Percentiles rank a stretch among this genome's conserved stretches.
Evolutionary conservation across 768 basidiomycete species (phyloP).

Genomic region (Naganishia vaughanmartiniae): DNA sequence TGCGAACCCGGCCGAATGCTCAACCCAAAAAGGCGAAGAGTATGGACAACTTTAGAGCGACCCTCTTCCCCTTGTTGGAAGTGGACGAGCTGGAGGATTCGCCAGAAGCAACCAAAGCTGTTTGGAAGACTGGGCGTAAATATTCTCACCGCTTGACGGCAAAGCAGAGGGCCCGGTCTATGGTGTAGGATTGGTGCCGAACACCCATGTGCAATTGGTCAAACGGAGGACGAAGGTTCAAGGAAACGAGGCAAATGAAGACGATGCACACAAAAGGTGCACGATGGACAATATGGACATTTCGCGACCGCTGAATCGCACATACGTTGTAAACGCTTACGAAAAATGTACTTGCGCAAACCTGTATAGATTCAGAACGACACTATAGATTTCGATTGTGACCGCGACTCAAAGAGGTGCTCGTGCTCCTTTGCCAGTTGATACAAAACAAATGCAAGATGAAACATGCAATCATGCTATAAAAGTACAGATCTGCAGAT

Average conservation of each 20-base stretch:
- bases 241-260: neutral
- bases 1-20: neutral
- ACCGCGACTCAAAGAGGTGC: neutral
- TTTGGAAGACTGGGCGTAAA: neutral
- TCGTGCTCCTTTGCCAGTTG: too few relatives aligned
- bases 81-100: neutral
- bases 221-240: neutral
- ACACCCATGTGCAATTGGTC: neutral
- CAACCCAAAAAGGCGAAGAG: slow-evolving; percentile 1
- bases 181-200: neutral
- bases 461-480: slow-evolving; percentile 1
- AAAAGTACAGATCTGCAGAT: neutral
- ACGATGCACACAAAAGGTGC: neutral
- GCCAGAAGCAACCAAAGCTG: neutral
- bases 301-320: neutral
- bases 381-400: neutral
- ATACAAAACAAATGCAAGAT: neutral
- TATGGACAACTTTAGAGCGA: slow-evolving; percentile 1
- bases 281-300: slow-evolving; percentile 6
- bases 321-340: neutral
- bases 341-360: neutral
- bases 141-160: neutral
- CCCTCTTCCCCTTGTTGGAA: slow-evolving; percentile 11
- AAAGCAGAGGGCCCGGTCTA: slow-evolving; percentile 2
- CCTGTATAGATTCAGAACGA: neutral